These are phyloP conservation scores for Arthromyces matolae DNA, from an alignment of 768 basidiomycete species.

Conservation along the genomic window DNA sequence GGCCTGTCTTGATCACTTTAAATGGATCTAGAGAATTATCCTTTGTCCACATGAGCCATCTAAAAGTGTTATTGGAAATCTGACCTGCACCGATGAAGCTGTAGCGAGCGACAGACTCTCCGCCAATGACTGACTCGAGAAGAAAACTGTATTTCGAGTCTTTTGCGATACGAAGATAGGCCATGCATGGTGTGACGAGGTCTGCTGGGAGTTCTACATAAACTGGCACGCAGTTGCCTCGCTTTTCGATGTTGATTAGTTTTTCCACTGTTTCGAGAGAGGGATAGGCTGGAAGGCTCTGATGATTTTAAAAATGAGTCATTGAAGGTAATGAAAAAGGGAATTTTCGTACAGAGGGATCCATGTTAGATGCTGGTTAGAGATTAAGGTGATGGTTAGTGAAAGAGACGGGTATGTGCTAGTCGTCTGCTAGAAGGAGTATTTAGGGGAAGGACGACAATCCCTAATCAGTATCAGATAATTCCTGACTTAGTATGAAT, in stretches of 20 bases:
- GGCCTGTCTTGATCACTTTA: slow-evolving; percentile 87
- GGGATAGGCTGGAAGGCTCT: slow-evolving; percentile 71
- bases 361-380: slow-evolving; percentile 27
- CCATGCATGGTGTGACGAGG: slow-evolving; percentile 94
- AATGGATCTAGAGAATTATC: slow-evolving; percentile 73
- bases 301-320: neutral
- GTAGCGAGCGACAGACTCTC: slow-evolving; percentile 89
- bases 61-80: too few species aligned
- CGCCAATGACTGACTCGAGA: slow-evolving; percentile 87
- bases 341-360: slow-evolving; percentile 41
- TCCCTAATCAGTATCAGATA: too few species aligned
- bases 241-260: slow-evolving; percentile 75
- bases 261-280: slow-evolving; percentile 72
- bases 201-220: slow-evolving; percentile 93
- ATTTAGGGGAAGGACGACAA: too few species aligned
- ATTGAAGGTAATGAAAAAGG: neutral
- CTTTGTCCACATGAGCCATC: too few species aligned
- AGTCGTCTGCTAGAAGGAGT: too few species aligned
- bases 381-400: neutral
- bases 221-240: slow-evolving; percentile 90
- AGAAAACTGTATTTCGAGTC: slow-evolving; percentile 94
- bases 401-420: neutral
- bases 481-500: too few species aligned
- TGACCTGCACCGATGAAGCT: slow-evolving; percentile 94
- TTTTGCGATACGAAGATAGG: slow-evolving; percentile 89